phyloP scores from a whole-genome alignment of 2,329 filamentous ascomycete genomes.

The Ophiostoma montium region DNA sequence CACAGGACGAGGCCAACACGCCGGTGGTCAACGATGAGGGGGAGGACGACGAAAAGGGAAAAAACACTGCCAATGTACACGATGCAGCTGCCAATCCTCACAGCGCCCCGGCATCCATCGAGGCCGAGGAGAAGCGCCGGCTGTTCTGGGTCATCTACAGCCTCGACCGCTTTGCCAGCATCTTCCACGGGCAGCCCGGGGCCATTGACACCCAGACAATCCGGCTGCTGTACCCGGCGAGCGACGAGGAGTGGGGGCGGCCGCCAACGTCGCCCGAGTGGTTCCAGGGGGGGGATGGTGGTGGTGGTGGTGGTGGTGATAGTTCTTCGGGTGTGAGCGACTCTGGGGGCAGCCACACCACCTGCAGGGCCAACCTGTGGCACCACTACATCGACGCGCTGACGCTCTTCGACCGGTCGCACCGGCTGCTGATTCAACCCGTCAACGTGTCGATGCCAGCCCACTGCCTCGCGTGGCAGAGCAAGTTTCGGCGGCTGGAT shows the following conservation, averaged over 20 bases:
- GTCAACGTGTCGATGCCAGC: conserved; percentile 8
- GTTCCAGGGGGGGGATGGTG: not conserved
- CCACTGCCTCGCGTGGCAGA: conserved; percentile 11
- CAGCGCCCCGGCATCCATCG: conserved; percentile 2
- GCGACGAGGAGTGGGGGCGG: conserved; percentile 8
- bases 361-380: conserved; percentile 5
- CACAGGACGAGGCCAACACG: conserved; percentile 1
- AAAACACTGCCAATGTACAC: not conserved
- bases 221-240: conserved; percentile 8
- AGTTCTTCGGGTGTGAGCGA: not conserved
- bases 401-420: conserved; percentile 8
- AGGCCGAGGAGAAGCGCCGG: conserved; percentile 10
- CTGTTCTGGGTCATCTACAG: conserved; percentile 12
- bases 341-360: not conserved
- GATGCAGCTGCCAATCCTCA: not conserved
- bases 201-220: conserved; percentile 8
- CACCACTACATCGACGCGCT: conserved; percentile 9
- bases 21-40: not conserved
- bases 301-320: not conserved
- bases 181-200: conserved; percentile 8
- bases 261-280: not conserved
- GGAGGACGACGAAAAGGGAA: conserved; percentile 2
- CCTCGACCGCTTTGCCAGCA: conserved; percentile 11
- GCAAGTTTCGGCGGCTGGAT: conserved; percentile 9
- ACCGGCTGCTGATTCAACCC: conserved; percentile 10